Evolutionary conservation across 1,284 basidiomycete genomes (phyloP).

Genomic region (Meripilus lineatus): DNA sequence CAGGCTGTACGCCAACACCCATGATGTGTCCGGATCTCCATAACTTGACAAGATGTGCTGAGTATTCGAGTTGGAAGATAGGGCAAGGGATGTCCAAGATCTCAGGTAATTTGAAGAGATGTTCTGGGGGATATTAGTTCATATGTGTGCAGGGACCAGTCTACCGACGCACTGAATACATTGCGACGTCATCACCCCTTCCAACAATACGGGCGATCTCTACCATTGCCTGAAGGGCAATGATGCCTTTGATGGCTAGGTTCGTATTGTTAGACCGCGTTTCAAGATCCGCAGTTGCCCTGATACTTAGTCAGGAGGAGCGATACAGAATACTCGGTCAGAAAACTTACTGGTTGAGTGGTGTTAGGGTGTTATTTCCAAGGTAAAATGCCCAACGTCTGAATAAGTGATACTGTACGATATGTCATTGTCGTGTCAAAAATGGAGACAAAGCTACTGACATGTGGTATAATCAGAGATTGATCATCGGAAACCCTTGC

Average conservation of each 20-base stretch:
- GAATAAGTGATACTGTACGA: slow-evolving; percentile 43
- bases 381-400: slow-evolving; percentile 69
- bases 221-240: slow-evolving; percentile 2
- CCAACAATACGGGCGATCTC: slow-evolving; percentile 16
- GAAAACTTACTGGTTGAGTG: slow-evolving; percentile 47
- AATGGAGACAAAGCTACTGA: slow-evolving; percentile 23
- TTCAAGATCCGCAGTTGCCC: slow-evolving; percentile 50
- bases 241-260: slow-evolving; percentile 54
- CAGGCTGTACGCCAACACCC: slow-evolving; percentile 62
- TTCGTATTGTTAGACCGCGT: slow-evolving; percentile 62
- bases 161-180: not conserved
- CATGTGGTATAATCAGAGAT: slow-evolving; percentile 46
- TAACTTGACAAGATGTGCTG: slow-evolving; percentile 29
- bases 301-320: slow-evolving; percentile 17
- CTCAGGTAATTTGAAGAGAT: not conserved
- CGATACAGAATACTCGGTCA: slow-evolving; percentile 31
- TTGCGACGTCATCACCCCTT: slow-evolving; percentile 17
- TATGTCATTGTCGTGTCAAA: not conserved
- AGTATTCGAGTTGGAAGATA: not conserved
- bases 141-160: not conserved
- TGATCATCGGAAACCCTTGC: slow-evolving; percentile 53
- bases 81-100: not conserved
- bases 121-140: not conserved
- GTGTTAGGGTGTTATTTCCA: slow-evolving; percentile 52
- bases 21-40: slow-evolving; percentile 39